These are phyloP conservation scores for Panicum virgatum DNA, from an alignment of 202 grass and related monocot genomes.

Conservation along the genomic window DNA sequence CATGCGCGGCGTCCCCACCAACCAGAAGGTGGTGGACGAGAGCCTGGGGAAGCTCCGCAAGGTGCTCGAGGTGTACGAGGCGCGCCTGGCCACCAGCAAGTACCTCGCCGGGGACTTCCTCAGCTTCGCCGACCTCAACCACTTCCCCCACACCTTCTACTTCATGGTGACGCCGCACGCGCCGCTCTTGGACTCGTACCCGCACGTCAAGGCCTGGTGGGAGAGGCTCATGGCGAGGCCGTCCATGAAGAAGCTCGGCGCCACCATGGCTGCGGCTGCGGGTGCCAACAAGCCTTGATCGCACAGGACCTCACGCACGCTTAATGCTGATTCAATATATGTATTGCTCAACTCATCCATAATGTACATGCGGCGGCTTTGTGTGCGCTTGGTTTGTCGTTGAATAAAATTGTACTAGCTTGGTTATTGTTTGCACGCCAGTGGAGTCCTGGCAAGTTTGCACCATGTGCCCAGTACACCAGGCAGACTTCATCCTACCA, in stretches of 20 bases:
- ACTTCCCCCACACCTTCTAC: slow-evolving; percentile 27
- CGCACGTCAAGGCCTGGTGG: slow-evolving; percentile 35
- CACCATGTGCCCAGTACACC: too few relatives aligned
- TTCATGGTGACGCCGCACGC: background rate
- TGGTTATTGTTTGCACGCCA: too few relatives aligned
- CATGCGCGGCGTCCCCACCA: background rate
- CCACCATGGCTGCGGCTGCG: background rate
- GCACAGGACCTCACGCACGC: too few relatives aligned
- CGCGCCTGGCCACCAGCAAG: background rate
- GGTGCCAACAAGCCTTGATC: background rate
- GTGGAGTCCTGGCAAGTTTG: too few relatives aligned
- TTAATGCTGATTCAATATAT: too few relatives aligned
- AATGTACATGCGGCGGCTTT: too few relatives aligned
- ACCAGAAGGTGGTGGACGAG: slow-evolving; percentile 15
- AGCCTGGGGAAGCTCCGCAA: background rate
- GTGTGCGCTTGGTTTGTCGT: too few relatives aligned
- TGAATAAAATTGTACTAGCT: too few relatives aligned
- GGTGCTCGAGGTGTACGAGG: slow-evolving; percentile 32
- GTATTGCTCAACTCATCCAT: too few relatives aligned
- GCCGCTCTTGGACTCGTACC: background rate
- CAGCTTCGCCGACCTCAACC: slow-evolving; percentile 28
- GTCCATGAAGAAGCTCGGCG: background rate
- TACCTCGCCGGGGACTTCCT: slow-evolving; percentile 33
- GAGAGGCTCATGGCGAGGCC: background rate
- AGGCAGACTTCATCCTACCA: too few relatives aligned